Evolutionary conservation across 176 grass and related monocot genomes (phyloP).

Genomic region (Phragmites australis): DNA sequence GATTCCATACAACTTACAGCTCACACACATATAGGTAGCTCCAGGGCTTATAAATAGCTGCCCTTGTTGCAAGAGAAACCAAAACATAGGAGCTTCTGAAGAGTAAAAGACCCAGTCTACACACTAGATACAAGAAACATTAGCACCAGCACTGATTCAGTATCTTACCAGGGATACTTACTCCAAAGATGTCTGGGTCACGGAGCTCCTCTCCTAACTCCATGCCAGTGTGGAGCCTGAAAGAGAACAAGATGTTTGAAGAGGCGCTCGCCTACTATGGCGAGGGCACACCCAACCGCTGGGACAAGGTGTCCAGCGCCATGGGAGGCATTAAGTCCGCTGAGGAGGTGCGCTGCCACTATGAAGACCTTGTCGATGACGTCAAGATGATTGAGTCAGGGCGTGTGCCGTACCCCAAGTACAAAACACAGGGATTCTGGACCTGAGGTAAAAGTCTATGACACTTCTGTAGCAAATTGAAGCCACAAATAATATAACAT

Average conservation of each 20-base stretch:
- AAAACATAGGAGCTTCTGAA: constrained; percentile 43
- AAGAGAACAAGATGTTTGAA: constrained; percentile 92
- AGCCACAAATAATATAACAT: constrained; percentile 9
- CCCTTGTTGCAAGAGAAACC: constrained; percentile 15
- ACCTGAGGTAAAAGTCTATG: constrained; percentile 24
- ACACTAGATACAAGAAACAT: constrained; percentile 20
- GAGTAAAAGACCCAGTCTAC: constrained; percentile 24
- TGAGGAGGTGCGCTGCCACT: constrained; percentile 79
- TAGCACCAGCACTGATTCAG: constrained; percentile 18
- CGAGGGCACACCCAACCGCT: constrained; percentile 71
- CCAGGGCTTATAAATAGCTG: constrained; percentile 52
- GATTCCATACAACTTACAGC: constrained; percentile 44
- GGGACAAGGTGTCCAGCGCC: constrained; percentile 81
- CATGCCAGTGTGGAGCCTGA: constrained; percentile 50
- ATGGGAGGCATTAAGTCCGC: constrained; percentile 76
- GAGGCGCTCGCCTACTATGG: constrained; percentile 70
- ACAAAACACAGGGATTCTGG: constrained; percentile 58
- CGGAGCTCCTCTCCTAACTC: constrained; percentile 45
- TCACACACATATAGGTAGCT: constrained; percentile 7
- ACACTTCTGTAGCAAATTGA: constrained; percentile 2
- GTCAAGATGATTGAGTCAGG: constrained; percentile 58
- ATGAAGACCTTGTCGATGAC: constrained; percentile 62
- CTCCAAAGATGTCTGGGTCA: constrained; percentile 48
- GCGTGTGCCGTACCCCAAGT: constrained; percentile 55
- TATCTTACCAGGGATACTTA: constrained; percentile 11